A percentile compares a stretch with the other conserved stretches of the same genome.
phyloP scores from a whole-genome alignment of 768 basidiomycete species.

The Kwoniella sp. region DNA sequence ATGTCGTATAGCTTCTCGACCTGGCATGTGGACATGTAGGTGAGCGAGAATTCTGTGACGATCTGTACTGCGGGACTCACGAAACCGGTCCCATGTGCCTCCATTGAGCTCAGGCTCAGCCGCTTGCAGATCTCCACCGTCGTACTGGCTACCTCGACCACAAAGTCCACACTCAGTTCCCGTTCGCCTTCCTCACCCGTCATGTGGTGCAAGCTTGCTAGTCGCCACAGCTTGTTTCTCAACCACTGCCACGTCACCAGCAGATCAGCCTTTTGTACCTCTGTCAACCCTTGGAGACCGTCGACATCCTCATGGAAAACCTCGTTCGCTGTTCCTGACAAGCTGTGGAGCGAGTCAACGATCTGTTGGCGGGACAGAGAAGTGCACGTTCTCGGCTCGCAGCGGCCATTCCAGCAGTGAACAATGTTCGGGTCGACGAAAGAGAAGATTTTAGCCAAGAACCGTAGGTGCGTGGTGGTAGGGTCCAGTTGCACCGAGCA shows the following conservation, averaged over 20 bases:
- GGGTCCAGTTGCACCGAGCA: slow-evolving; percentile 1
- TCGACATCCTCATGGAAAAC: slow-evolving; percentile 30
- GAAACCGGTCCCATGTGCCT: slow-evolving; percentile 44
- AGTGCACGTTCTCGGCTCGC: slow-evolving; percentile 21
- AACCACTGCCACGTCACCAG: slow-evolving; percentile 48
- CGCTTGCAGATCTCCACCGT: slow-evolving; percentile 32
- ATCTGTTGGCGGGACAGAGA: slow-evolving; percentile 18
- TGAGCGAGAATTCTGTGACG: neutral
- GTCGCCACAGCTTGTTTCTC: slow-evolving; percentile 38
- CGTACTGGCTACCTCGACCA: slow-evolving; percentile 28
- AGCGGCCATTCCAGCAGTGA: slow-evolving; percentile 43
- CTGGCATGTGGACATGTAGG: slow-evolving; percentile 8
- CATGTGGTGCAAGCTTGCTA: slow-evolving; percentile 35
- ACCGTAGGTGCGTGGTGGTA: neutral
- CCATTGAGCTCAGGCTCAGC: slow-evolving; percentile 26
- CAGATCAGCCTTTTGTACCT: slow-evolving; percentile 41
- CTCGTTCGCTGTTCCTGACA: slow-evolving; percentile 19
- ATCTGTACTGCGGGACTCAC: slow-evolving; percentile 21
- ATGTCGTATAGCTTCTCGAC: slow-evolving; percentile 44
- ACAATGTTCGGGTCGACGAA: slow-evolving; percentile 40
- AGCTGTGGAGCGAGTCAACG: slow-evolving; percentile 5
- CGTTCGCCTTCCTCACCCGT: slow-evolving; percentile 13
- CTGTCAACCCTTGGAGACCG: slow-evolving; percentile 19
- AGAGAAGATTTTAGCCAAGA: slow-evolving; percentile 35
- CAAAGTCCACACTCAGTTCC: slow-evolving; percentile 27